phyloP scores from a whole-genome alignment of 306 rosid species.

The Cucurbita pepo region DNA sequence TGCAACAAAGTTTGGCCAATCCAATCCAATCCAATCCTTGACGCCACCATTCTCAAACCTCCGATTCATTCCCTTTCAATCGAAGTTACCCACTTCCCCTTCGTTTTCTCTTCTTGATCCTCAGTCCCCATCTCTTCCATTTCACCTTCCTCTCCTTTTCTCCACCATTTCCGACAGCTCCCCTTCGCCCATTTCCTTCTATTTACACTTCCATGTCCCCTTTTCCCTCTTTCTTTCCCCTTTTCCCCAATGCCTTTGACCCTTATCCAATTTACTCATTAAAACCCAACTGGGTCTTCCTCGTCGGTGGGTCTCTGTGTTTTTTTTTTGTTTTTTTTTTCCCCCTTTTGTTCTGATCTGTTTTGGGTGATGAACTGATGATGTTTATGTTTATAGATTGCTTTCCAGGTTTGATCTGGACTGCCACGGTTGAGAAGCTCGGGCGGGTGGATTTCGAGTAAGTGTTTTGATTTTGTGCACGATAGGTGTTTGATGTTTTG shows the following conservation, averaged over 20 bases:
- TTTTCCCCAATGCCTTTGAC: neutral
- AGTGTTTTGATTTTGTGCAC: neutral
- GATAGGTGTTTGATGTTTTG: neutral
- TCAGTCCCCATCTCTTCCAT: slow-evolving; percentile 55
- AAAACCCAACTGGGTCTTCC: neutral
- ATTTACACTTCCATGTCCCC: slow-evolving; percentile 4
- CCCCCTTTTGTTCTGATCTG: neutral
- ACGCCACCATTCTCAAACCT: slow-evolving; percentile 35
- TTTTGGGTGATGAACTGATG: neutral
- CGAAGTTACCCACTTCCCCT: slow-evolving; percentile 33
- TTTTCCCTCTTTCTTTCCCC: neutral
- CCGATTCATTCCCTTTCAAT: slow-evolving; percentile 45
- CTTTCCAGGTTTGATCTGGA: neutral
- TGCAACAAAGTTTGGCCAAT: slow-evolving; percentile 42
- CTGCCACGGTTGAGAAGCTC: neutral
- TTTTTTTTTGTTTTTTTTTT: neutral
- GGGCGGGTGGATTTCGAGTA: neutral
- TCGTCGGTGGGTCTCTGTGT: neutral
- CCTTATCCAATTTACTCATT: neutral
- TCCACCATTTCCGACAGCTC: slow-evolving; percentile 20
- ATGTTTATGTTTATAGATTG: neutral
- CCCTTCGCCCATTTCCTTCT: neutral
- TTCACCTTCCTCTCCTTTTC: slow-evolving; percentile 54
- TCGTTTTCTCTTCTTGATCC: slow-evolving; percentile 24
- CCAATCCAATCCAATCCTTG: slow-evolving; percentile 4